phyloP scores from a whole-genome alignment of 2,329 filamentous ascomycete species.

The Hypoxylon sp. region DNA sequence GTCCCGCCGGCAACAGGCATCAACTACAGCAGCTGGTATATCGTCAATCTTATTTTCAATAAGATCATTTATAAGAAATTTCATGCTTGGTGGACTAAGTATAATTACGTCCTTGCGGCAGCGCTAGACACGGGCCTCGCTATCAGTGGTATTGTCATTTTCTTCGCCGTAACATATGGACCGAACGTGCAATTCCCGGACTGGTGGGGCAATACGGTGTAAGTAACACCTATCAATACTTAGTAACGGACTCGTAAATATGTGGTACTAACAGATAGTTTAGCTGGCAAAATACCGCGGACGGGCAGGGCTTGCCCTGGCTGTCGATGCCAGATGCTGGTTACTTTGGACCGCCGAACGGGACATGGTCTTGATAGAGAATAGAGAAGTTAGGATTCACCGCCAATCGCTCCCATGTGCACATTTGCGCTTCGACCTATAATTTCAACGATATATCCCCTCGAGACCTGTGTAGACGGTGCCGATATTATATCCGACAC shows the following conservation, averaged over 20 bases:
- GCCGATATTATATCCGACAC: neutral
- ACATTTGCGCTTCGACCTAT: neutral
- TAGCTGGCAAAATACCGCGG: conserved; percentile 55
- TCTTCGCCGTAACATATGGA: conserved; percentile 56
- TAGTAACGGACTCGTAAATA: conserved; percentile 11
- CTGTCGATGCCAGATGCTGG: conserved; percentile 52
- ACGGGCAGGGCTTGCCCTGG: conserved; percentile 54
- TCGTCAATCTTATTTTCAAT: conserved; percentile 63
- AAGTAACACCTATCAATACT: conserved; percentile 28
- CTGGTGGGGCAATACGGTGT: conserved; percentile 59
- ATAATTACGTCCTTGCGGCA: conserved; percentile 57
- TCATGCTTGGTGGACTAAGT: conserved; percentile 65
- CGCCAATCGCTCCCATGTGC: neutral
- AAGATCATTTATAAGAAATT: conserved; percentile 59
- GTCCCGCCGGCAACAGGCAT: conserved; percentile 57
- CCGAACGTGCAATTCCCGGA: conserved; percentile 54
- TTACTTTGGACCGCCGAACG: conserved; percentile 55
- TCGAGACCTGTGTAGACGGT: neutral
- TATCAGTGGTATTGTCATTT: conserved; percentile 55
- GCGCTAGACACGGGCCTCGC: conserved; percentile 55
- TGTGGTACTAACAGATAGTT: conserved; percentile 24
- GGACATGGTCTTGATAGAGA: conserved; percentile 54
- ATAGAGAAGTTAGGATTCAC: neutral
- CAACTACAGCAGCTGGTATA: conserved; percentile 58
- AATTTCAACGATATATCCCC: neutral